phyloP scores from a whole-genome alignment of 2,329 filamentous ascomycete genomes.

The Colletotrichum eleusines region DNA sequence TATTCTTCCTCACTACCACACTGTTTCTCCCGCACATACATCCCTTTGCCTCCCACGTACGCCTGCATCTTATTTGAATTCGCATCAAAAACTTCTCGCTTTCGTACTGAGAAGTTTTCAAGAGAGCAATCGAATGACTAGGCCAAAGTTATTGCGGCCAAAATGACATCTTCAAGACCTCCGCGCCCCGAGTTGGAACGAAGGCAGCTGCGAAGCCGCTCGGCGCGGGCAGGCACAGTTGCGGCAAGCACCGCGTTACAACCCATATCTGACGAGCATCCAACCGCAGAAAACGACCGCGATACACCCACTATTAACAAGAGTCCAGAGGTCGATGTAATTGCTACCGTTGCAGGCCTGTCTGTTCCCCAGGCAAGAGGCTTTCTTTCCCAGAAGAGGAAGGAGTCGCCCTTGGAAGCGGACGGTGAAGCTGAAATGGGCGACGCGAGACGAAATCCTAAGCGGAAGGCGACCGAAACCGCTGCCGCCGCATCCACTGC shows the following conservation, averaged over 20 bases:
- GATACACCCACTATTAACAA: not conserved
- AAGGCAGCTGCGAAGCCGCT: conserved; percentile 29
- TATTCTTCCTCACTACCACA: not conserved
- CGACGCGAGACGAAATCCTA: conserved; percentile 54
- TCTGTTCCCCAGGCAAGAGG: not conserved
- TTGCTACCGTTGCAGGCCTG: not conserved
- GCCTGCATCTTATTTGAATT: not conserved
- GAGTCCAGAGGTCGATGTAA: not conserved
- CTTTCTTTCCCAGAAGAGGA: conserved; percentile 17
- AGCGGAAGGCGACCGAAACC: conserved; percentile 57
- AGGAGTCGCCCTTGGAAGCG: conserved; percentile 25
- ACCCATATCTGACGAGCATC: conserved; percentile 1
- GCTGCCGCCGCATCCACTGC: conserved; percentile 44
- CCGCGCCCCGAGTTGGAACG: not conserved
- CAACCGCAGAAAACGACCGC: not conserved
- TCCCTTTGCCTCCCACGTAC: not conserved
- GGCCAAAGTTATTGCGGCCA: not conserved
- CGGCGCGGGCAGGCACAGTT: not conserved
- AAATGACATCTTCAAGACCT: conserved; percentile 2
- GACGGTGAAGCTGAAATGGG: conserved; percentile 5
- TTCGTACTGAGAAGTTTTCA: not conserved
- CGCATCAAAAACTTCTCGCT: not conserved
- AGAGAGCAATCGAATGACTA: not conserved
- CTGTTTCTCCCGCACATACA: not conserved
- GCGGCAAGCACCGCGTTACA: not conserved